Evolutionary conservation across 106 monocot genomes (phyloP), one percentile per base, ranked within the genome.

Genomic region (Alisma plantagoaquatica): DNA sequence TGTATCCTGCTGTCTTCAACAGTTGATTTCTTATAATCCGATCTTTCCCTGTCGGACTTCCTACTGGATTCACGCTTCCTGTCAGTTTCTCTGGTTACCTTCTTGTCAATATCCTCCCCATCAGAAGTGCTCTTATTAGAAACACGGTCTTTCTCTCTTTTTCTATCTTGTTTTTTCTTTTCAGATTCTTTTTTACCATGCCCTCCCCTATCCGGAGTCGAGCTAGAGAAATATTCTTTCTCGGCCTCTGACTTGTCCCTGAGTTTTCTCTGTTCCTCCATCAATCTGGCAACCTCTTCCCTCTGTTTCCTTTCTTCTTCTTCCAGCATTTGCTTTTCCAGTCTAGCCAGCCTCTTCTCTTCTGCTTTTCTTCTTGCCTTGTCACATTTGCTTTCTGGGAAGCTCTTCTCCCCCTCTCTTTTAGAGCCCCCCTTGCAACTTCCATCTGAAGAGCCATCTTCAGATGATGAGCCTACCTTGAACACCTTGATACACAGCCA

Each of bases 261-360:
- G 20, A 88, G 24, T 53, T 67, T 94, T 65, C 83, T 83, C 47
- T 79, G 53, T 38, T 94, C 94, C 46, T 94, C 94, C 16, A 94
- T 83, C 33, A 94, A 66, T 51, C 84, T 72, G 2, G 94, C 83
- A 30, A 94, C 77, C 57, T 94, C 94, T 60, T 94, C 94, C 38
- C 87, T 72, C 43, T 94, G 94, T 59, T 84, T 94, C 41, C 87
- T 81, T 62, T 94, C 94, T 46, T 94, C 94, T 56, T 84, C 87
- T 57, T 94, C 94, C 18, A 94, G 46, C 80, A 87, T 84, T 53
- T 88, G 83, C 63, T 73, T 94, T 57, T 94, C 94, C 55, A 88
- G 50, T 44, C 77, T 77, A 3, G 94, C 94, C 63, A 69, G 76
- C 46, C 84, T 72, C 70, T 77, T 94, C 64, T 94, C 94, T 63